These are phyloP conservation scores for Pseudopithomyces maydicus DNA, from an alignment of 2,329 filamentous ascomycete genomes.

Conservation along the genomic window DNA sequence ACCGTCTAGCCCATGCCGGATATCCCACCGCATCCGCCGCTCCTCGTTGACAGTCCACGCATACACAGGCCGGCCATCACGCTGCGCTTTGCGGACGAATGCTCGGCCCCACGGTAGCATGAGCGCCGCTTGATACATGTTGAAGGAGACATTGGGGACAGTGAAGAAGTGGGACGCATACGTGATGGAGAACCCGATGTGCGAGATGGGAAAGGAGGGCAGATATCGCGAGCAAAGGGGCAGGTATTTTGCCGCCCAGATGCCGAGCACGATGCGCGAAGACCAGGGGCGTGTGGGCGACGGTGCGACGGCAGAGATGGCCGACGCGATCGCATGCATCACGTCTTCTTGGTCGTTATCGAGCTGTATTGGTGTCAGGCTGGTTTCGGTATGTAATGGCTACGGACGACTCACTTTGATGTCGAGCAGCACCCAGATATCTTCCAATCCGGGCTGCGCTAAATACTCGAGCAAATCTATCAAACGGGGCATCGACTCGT, in stretches of 20 bases:
- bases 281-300: slow-evolving; percentile 65
- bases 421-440: slow-evolving; percentile 83
- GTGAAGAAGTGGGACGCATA: slow-evolving; percentile 75
- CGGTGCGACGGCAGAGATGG: slow-evolving; percentile 60
- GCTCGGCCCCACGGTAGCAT: slow-evolving; percentile 68
- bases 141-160: slow-evolving; percentile 74
- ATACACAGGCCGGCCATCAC: slow-evolving; percentile 65
- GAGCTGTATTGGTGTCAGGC: slow-evolving; percentile 51
- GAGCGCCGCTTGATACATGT: slow-evolving; percentile 72
- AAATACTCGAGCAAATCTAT: slow-evolving; percentile 76
- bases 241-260: slow-evolving; percentile 79
- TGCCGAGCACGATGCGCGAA: slow-evolving; percentile 75
- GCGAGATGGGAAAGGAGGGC: slow-evolving; percentile 66
- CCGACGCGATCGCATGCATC: slow-evolving; percentile 70
- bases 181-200: slow-evolving; percentile 69
- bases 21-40: slow-evolving; percentile 80
- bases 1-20: slow-evolving; percentile 71
- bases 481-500: slow-evolving; percentile 74
- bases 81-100: slow-evolving; percentile 68
- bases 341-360: slow-evolving; percentile 73
- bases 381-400: neutral
- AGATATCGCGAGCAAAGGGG: slow-evolving; percentile 66
- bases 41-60: slow-evolving; percentile 88
- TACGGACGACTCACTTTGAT: slow-evolving; percentile 70
- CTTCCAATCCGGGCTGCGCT: slow-evolving; percentile 64